Evolutionary conservation across 2,329 filamentous ascomycete genomes (phyloP).

Genomic region (Amylocarpus encephaloides): DNA sequence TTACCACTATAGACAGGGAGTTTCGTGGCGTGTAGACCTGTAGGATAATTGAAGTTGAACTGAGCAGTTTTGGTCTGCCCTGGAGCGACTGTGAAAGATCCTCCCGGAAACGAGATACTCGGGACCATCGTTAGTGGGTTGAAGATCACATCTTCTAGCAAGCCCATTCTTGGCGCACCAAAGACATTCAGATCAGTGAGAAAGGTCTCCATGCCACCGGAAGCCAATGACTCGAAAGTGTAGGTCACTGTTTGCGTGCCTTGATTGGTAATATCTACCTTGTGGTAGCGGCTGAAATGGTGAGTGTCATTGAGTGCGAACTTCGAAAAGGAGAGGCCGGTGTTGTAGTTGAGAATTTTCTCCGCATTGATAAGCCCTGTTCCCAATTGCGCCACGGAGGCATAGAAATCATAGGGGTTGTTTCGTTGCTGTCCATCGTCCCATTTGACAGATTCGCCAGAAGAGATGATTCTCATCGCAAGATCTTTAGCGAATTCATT

Average conservation of each 20-base stretch:
- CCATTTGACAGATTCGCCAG: not conserved
- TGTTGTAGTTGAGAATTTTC: not conserved
- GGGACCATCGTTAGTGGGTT: not conserved
- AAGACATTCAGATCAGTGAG: not conserved
- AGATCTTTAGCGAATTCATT: constrained; percentile 1
- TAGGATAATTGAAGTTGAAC: constrained; percentile 5
- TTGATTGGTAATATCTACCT: not conserved
- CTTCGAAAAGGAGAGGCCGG: not conserved
- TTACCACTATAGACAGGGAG: constrained; percentile 45
- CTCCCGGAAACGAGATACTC: not conserved
- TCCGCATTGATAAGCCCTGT: constrained; percentile 1
- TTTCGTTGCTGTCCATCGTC: not conserved
- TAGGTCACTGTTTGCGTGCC: not conserved
- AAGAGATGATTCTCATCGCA: not conserved
- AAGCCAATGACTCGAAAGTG: not conserved
- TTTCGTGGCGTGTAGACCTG: constrained; percentile 26
- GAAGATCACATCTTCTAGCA: constrained; percentile 1
- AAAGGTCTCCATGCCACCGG: not conserved
- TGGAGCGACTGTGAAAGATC: not conserved
- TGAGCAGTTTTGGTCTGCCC: not conserved
- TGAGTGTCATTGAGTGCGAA: constrained; percentile 1
- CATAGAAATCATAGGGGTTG: not conserved
- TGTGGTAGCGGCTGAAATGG: constrained; percentile 1
- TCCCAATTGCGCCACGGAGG: constrained; percentile 1
- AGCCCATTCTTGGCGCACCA: not conserved